A percentile compares a stretch with the other conserved stretches of the same genome.
Conservation (phyloP, 176 grass and related monocot species). For the Bothriochloa decipiens region DNA sequence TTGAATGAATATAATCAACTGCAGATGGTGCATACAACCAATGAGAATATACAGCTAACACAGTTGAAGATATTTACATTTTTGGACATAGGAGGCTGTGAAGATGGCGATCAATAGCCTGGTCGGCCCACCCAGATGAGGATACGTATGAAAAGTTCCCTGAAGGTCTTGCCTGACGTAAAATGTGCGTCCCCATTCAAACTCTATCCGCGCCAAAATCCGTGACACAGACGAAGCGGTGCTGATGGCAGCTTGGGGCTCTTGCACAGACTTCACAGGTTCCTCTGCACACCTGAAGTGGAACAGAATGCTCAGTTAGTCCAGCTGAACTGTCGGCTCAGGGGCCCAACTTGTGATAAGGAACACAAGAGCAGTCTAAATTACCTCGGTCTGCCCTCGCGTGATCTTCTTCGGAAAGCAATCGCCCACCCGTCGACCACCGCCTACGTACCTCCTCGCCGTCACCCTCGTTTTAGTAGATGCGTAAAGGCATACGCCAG, state of each 20-base stretch:
- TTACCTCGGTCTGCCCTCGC: too few relatives aligned
- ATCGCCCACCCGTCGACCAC: too few relatives aligned
- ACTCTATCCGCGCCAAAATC: background rate
- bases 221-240: background rate
- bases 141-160: constrained; percentile 31
- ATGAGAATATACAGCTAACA: background rate
- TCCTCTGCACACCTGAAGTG: background rate
- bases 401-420: too few relatives aligned
- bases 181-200: background rate
- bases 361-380: too few relatives aligned
- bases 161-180: background rate
- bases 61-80: constrained; percentile 5
- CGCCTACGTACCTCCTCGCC: too few relatives aligned
- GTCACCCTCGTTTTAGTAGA: too few relatives aligned
- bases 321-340: background rate
- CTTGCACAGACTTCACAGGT: background rate
- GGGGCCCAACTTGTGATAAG: background rate
- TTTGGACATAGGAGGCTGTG: background rate
- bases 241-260: background rate
- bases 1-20: background rate
- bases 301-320: background rate
- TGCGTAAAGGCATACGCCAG: too few relatives aligned
- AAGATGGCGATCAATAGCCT: constrained; percentile 14
- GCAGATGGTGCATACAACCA: background rate
- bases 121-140: constrained; percentile 7